These are phyloP conservation scores for Groenewaldozyma tartarivorans DNA, from an alignment of 805 yeast species.

Conservation along the genomic window DNA sequence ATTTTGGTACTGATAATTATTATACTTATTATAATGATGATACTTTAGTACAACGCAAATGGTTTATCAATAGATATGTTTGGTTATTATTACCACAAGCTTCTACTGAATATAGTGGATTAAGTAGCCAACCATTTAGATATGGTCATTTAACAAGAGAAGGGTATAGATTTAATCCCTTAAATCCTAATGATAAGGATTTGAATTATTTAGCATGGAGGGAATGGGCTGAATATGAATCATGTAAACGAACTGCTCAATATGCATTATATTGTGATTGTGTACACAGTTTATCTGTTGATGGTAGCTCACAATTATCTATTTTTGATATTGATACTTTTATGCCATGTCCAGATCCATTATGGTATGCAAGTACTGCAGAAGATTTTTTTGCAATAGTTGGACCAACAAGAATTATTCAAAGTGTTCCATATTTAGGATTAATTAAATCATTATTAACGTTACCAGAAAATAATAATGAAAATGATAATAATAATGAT, in stretches of 20 bases:
- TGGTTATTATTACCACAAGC: constrained; percentile 17
- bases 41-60: constrained; percentile 12
- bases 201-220: constrained; percentile 32
- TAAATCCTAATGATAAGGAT: constrained; percentile 13
- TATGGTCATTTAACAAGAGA: constrained; percentile 19
- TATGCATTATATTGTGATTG: constrained; percentile 23
- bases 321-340: constrained; percentile 24
- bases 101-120: constrained; percentile 6
- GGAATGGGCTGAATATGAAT: constrained; percentile 39
- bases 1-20: not conserved
- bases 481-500: constrained; percentile 1
- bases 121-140: constrained; percentile 12
- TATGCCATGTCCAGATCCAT: constrained; percentile 21
- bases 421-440: constrained; percentile 22
- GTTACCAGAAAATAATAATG: constrained; percentile 21
- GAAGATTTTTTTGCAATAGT: constrained; percentile 21
- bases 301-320: constrained; percentile 13
- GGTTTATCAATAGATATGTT: constrained; percentile 19
- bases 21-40: not conserved
- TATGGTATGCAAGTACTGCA: constrained; percentile 21
- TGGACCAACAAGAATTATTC: constrained; percentile 18
- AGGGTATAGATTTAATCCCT: constrained; percentile 17
- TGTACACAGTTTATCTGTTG: constrained; percentile 13
- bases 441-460: constrained; percentile 24
- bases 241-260: constrained; percentile 29